phyloP scores from a whole-genome alignment of 495 filamentous ascomycete genomes.

The Neurospora sp. region DNA sequence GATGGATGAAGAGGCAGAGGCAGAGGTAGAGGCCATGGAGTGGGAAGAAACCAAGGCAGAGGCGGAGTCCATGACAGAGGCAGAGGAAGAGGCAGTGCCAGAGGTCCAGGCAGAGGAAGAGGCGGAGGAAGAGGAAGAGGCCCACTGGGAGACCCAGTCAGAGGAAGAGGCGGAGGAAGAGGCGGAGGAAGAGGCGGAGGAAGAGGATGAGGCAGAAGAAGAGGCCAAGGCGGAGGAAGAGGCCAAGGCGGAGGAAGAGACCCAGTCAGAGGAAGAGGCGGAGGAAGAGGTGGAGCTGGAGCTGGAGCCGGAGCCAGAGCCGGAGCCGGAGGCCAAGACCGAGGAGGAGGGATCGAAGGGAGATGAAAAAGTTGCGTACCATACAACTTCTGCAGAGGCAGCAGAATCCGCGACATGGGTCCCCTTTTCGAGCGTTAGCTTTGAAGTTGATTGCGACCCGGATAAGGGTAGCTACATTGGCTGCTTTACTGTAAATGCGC shows the following conservation, averaged over 20 bases:
- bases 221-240: not conserved
- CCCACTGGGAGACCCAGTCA: no score
- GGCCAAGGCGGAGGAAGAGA: not conserved
- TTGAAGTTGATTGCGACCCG: not conserved
- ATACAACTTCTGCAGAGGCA: not conserved
- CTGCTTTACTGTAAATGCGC: fast-evolving
- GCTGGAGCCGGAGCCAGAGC: no score
- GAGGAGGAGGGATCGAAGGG: not conserved
- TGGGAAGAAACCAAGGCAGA: not conserved
- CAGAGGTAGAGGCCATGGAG: not conserved
- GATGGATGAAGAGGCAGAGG: not conserved
- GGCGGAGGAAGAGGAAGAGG: not conserved
- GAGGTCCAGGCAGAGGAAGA: no score
- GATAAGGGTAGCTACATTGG: not conserved
- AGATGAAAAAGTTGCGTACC: not conserved
- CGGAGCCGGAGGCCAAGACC: not conserved
- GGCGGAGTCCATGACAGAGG: not conserved
- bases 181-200: no score
- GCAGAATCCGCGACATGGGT: not conserved
- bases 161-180: not conserved
- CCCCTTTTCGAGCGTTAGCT: not conserved
- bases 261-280: no score
- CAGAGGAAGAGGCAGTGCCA: not conserved
- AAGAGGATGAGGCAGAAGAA: no score
- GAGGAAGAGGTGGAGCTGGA: no score